Evolutionary conservation across 345 rosid species (phyloP), one percentile per base, ranked within the genome.

Genomic region (Mangifera indica): DNA sequence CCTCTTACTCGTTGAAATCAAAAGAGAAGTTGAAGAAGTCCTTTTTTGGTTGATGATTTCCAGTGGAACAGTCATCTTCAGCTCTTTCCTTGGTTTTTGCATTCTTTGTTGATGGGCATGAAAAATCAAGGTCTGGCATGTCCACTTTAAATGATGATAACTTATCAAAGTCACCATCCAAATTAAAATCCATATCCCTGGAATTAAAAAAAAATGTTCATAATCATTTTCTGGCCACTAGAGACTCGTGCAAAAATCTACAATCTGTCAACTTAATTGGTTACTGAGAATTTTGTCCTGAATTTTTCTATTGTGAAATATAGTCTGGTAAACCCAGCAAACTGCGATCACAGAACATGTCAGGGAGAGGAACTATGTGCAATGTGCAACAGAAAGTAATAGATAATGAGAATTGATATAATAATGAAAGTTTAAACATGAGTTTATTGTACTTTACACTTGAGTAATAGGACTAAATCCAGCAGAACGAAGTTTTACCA

Each of bases 131-230:
- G 71, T 90, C 98, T 65, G 89, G 80, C 89, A 89, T 84, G 78
- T 90, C 92, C 73, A 85, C 74, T 81, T 89, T 87, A 79, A 92
- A 86, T 20, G 96, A 88, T 72, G 96, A 74, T 40, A 89, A 63
- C 83, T 95, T 92, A 69, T 74, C 84, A 84, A 91, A 89, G 73
- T 86, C 91, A 73, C 81, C 89, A 72, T 83, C 94, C 55, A 92
- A 76, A 84, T 85, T 83, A 68, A 95, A 95, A 79, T 86, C 90
- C 83, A 89, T 85, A 72, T 95, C 99, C 85, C 89, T 91, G 87
- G 70, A 68, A 18, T 24, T n/a, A n/a, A 11, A 72, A 70, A 56
- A 34, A 7, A 18, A 21, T 44, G 60, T 57, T 17, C 25, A 40
- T 55, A 14, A 42, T 62, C 46, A 44, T 56, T 22, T 59, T 3